A percentile compares a stretch with the other conserved stretches of the same genome.
These are phyloP conservation scores for Cystobasidium onofrii DNA, from an alignment of 768 basidiomycete species.

Conservation along the genomic window DNA sequence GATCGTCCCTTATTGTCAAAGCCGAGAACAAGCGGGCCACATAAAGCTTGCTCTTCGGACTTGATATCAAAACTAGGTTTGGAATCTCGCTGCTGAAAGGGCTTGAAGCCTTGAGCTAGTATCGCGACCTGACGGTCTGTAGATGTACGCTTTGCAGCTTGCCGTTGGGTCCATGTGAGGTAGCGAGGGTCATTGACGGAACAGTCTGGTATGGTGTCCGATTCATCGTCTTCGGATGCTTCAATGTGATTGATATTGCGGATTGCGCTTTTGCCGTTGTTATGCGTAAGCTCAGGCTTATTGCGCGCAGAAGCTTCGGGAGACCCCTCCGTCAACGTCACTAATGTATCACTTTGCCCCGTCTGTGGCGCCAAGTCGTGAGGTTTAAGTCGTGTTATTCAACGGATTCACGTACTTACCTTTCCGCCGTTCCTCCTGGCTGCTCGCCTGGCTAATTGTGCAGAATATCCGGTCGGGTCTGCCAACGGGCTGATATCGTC, in stretches of 20 bases:
- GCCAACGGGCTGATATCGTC: conserved; percentile 24
- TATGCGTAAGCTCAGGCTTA: background rate
- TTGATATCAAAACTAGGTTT: conserved; percentile 21
- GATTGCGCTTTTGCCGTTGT: background rate
- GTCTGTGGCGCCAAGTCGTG: no score
- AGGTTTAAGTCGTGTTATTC: background rate
- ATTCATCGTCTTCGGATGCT: background rate
- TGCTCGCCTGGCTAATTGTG: background rate
- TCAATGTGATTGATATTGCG: no score
- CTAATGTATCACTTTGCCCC: no score
- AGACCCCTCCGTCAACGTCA: background rate
- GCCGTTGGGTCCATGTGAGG: background rate
- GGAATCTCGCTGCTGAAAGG: background rate
- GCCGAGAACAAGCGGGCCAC: conserved; percentile 7
- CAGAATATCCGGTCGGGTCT: background rate
- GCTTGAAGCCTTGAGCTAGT: background rate
- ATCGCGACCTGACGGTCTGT: no score
- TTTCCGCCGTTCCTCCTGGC: background rate
- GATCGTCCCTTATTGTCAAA: background rate
- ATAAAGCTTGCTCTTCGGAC: background rate
- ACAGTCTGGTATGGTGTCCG: conserved; percentile 2
- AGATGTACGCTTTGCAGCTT: background rate
- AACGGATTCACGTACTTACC: background rate
- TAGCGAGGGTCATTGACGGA: conserved; percentile 11
- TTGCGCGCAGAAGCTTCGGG: background rate